Percentiles rank a stretch among this genome's conserved stretches.
phyloP scores from a whole-genome alignment of 176 grass and related monocot species.

The Triticum urartu region DNA sequence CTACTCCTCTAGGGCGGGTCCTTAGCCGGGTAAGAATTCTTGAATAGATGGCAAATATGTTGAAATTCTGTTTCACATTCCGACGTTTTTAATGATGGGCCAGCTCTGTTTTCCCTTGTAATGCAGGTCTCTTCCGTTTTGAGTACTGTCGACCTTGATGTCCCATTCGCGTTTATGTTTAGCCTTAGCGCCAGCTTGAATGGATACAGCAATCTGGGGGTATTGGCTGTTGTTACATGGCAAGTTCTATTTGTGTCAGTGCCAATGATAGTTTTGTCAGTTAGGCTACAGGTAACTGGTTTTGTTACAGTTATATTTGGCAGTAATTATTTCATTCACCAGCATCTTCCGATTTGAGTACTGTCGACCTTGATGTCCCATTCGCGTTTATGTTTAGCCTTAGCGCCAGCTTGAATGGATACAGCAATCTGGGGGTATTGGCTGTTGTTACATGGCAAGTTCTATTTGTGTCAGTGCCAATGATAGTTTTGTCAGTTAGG shows the following conservation, averaged over 20 bases:
- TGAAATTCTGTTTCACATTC: background rate
- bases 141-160: conserved; percentile 83
- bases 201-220: conserved; percentile 75
- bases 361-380: conserved; percentile 86
- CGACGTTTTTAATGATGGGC: background rate
- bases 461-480: conserved; percentile 67
- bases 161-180: conserved; percentile 70
- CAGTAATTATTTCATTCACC: background rate
- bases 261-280: conserved; percentile 63
- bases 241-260: conserved; percentile 78
- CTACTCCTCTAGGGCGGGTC: conserved; percentile 85
- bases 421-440: conserved; percentile 76
- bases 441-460: conserved; percentile 93
- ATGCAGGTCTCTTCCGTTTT: conserved; percentile 85
- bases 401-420: conserved; percentile 61
- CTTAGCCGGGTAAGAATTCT: conserved; percentile 68
- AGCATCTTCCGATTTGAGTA: conserved; percentile 72
- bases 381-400: conserved; percentile 59
- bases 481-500: conserved; percentile 62
- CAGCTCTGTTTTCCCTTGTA: background rate
- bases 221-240: conserved; percentile 89
- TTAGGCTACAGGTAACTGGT: conserved; percentile 64
- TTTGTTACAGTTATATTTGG: background rate
- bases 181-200: conserved; percentile 55
- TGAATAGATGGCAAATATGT: background rate